These are phyloP conservation scores for Globisporangium abappressorium DNA, from an alignment of 352 stramenopile genomes.

Conservation along the genomic window DNA sequence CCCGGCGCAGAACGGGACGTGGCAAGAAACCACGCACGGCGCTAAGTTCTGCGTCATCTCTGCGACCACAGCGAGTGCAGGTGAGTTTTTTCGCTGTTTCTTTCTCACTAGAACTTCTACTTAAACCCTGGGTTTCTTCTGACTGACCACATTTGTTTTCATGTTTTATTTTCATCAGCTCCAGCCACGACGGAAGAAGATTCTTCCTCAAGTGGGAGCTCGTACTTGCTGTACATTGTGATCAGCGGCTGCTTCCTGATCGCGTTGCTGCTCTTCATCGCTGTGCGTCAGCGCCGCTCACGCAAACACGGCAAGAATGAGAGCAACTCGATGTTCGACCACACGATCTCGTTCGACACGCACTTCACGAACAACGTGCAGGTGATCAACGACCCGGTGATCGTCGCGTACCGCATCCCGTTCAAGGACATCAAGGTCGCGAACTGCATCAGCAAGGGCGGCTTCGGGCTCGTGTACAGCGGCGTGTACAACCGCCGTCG, in stretches of 20 bases:
- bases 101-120: background rate
- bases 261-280: conserved; percentile 46
- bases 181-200: conserved; percentile 19
- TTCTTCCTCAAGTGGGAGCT: conserved; percentile 30
- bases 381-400: conserved; percentile 61
- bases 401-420: conserved; percentile 56
- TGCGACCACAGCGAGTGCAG: conserved; percentile 12
- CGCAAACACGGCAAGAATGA: conserved; percentile 36
- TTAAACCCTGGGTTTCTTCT: background rate
- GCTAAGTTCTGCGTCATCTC: conserved; percentile 41
- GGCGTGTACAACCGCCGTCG: conserved; percentile 55
- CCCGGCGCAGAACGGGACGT: conserved; percentile 30
- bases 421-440: conserved; percentile 59
- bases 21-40: conserved; percentile 29
- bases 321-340: conserved; percentile 42
- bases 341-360: conserved; percentile 59
- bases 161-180: background rate
- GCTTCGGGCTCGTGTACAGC: conserved; percentile 61
- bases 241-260: conserved; percentile 41
- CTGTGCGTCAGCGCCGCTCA: conserved; percentile 36
- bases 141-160: background rate
- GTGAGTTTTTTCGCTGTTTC: background rate
- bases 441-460: conserved; percentile 61
- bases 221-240: conserved; percentile 41
- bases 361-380: conserved; percentile 49